Conservation (phyloP, 768 basidiomycete genomes). For the Phanerochaete sordida region DNA sequence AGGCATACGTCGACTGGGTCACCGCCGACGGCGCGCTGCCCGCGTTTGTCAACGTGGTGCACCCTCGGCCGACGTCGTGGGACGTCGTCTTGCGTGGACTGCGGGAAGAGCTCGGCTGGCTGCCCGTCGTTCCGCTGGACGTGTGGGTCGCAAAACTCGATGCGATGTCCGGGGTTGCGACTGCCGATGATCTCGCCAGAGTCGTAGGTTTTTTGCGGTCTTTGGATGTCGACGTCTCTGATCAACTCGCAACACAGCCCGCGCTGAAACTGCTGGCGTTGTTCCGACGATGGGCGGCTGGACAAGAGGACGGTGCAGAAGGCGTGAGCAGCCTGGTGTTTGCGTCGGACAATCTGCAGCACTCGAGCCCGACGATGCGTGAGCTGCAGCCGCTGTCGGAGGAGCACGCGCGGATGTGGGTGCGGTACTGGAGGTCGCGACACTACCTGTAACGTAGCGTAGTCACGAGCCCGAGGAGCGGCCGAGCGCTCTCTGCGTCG, state of each 20-base stretch:
- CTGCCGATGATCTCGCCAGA: background rate
- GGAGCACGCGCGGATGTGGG: background rate
- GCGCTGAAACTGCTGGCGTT: constrained; percentile 13
- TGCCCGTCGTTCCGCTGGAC: background rate
- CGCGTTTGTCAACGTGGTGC: constrained; percentile 13
- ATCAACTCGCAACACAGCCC: background rate
- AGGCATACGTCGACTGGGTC: background rate
- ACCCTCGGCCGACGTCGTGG: constrained; percentile 16
- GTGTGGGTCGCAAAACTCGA: constrained; percentile 9
- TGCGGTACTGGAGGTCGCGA: constrained; percentile 5
- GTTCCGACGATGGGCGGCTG: background rate
- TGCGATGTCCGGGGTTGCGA: background rate
- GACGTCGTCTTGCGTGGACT: background rate
- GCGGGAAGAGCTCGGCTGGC: background rate
- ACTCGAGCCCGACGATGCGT: background rate
- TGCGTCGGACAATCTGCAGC: background rate
- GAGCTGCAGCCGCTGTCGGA: background rate
- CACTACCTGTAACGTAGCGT: background rate
- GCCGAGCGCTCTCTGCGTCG: background rate
- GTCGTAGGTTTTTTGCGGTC: background rate
- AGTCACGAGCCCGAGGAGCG: background rate
- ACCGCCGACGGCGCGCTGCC: background rate
- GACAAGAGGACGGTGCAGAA: too few relatives aligned
- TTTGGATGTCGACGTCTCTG: background rate
- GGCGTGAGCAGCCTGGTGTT: background rate